Evolutionary conservation across 495 filamentous ascomycete genomes (phyloP).

Genomic region (Melanomma pulvis-pyrius): DNA sequence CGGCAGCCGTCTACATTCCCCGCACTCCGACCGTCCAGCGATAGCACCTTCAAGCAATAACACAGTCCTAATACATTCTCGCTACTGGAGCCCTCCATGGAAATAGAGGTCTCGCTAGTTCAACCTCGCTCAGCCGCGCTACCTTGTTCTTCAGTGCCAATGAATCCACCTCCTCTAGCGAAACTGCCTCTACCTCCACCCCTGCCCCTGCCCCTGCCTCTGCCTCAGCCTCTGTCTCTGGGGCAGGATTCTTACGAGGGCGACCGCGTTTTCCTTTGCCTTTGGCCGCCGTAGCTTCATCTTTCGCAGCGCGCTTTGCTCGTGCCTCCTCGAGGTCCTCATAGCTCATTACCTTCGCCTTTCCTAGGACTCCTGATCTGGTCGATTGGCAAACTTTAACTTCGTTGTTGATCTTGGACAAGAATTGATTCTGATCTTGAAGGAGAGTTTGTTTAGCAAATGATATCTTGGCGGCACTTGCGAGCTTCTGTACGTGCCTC

Average conservation of each 20-base stretch:
- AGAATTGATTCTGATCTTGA: conserved; percentile 2
- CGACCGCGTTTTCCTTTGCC: conserved; percentile 10
- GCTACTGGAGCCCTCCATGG: background rate
- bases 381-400: background rate
- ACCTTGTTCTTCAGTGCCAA: conserved; percentile 6
- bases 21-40: no score
- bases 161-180: no score
- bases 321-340: conserved; percentile 8
- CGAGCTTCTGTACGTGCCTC: conserved; percentile 13
- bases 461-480: conserved; percentile 10
- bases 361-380: background rate
- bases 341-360: conserved; percentile 6
- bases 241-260: conserved; percentile 1
- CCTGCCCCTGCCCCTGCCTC: background rate
- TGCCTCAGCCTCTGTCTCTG: conserved; percentile 1
- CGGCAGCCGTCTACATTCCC: no score
- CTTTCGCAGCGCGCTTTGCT: conserved; percentile 14
- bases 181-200: background rate
- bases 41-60: no score
- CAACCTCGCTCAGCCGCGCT: conserved; percentile 1
- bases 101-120: conserved; percentile 3
- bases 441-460: conserved; percentile 6
- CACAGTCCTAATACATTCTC: conserved; percentile 2
- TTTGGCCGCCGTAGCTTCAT: conserved; percentile 8
- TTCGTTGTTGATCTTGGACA: background rate